Base-by-base conservation (phyloP, 2,329 filamentous ascomycete genomes). In the Periconia sp. region DNA sequence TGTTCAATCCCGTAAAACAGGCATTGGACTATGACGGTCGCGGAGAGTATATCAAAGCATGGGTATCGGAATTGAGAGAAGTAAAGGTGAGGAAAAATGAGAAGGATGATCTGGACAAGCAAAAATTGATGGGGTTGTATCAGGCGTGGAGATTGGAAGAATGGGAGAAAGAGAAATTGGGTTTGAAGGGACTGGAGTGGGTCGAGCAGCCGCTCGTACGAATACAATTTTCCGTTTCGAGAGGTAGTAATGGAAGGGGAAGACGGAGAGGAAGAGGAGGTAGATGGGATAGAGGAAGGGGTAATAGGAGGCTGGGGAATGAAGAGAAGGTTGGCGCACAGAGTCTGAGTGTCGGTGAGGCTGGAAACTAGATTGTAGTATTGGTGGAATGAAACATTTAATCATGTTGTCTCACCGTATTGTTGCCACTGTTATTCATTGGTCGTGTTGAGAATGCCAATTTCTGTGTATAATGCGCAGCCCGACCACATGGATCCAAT, bases 1-100 rank as follows among this genome's bases (percentile, higher is more conserved):
- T 88, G 11, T 92, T 92, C 75, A 92, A 92, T 58, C 87, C 88
- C 0, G 83, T 92, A 35, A 92, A 92, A 65, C 88, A 92, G 64
- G 86, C 84, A 0, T 81, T 88, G 30, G 87, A 91, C 51, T 92
- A 92, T 59, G 88, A 92, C 61, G 77, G 78, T 2, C 72, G 83
- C 0, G 88, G 86, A 2, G 72, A 78, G 5, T 92, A 89, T 53
- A 83, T 90, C 7, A 81, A 81, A n/a, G 74, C 79, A 2, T 92
- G 88, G 89, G 76, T 92, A 0, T 80, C 82, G 0, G 88, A 92
- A 63, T 63, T 90, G 18, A 73, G 78, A 2, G 64, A 72, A 0
- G 66, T 90, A 1, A 70, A 70, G 23, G 24, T 65, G 35, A 61
- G 49, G 9, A 61, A 46, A 13, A 50, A 34, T 5, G 31, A 54